phyloP scores from a whole-genome alignment of 1,284 basidiomycete genomes.

The Apiotrichum veenhuisii region DNA sequence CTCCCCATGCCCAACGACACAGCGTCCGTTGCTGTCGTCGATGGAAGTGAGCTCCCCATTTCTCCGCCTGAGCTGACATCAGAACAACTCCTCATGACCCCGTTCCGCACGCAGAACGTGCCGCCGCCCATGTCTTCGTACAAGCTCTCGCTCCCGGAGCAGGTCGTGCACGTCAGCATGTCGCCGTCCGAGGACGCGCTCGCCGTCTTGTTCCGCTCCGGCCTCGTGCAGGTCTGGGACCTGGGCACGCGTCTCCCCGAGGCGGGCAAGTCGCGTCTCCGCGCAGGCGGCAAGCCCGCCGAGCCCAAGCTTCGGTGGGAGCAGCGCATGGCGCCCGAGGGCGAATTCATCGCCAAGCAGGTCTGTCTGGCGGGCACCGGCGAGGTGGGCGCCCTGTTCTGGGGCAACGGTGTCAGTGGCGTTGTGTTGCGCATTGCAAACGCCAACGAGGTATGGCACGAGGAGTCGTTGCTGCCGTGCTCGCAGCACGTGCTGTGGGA shows the following conservation, averaged over 20 bases:
- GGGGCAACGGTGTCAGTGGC: conserved; percentile 13
- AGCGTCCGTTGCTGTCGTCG: conserved; percentile 83
- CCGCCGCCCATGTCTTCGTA: conserved; percentile 92
- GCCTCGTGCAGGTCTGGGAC: conserved; percentile 62
- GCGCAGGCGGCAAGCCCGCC: conserved; percentile 59
- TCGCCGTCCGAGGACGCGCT: conserved; percentile 60
- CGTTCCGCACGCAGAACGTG: conserved; percentile 88
- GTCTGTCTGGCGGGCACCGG: conserved; percentile 30
- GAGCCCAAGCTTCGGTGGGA: conserved; percentile 59
- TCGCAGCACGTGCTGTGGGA: conserved; percentile 34
- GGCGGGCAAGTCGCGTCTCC: conserved; percentile 49
- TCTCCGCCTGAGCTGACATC: background rate
- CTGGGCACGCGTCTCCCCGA: conserved; percentile 58
- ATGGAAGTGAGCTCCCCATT: conserved; percentile 64
- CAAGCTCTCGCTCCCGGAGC: conserved; percentile 56
- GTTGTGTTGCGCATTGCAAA: conserved; percentile 5
- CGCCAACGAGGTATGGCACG: conserved; percentile 6
- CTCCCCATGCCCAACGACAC: conserved; percentile 69
- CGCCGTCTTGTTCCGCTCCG: conserved; percentile 59
- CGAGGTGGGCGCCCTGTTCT: conserved; percentile 30
- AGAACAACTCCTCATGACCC: conserved; percentile 79
- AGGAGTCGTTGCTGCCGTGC: conserved; percentile 6
- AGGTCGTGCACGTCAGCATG: conserved; percentile 67
- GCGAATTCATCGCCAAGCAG: conserved; percentile 30
- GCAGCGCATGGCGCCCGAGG: conserved; percentile 26